These are phyloP conservation scores for Akanthomyces muscarius DNA, from an alignment of 2,329 filamentous ascomycete species.

Conservation along the genomic window DNA sequence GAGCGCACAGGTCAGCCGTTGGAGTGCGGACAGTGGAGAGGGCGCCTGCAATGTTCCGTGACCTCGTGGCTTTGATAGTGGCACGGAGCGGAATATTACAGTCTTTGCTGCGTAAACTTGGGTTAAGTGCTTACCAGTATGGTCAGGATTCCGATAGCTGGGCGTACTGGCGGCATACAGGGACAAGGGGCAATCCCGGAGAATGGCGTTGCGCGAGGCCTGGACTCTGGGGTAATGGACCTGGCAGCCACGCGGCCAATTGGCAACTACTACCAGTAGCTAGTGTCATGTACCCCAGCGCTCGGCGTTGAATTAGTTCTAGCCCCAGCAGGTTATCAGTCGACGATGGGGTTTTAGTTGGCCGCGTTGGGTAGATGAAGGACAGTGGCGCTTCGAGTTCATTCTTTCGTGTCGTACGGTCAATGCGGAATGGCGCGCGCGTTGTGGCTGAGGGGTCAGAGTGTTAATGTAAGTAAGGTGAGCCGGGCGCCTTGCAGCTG, in stretches of 20 bases:
- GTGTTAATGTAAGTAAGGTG: not conserved
- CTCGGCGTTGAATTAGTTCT: not conserved
- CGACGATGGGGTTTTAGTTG: not conserved
- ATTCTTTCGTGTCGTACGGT: not conserved
- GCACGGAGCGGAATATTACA: not conserved
- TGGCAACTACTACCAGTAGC: not conserved
- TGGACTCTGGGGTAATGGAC: not conserved
- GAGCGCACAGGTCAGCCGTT: too few species aligned
- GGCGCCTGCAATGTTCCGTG: too few species aligned
- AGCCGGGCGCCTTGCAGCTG: not conserved
- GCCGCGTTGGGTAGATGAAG: not conserved
- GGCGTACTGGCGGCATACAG: not conserved
- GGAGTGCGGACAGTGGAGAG: too few species aligned
- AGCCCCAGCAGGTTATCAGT: not conserved
- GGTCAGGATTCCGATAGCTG: not conserved
- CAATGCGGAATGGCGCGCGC: not conserved
- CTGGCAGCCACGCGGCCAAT: not conserved
- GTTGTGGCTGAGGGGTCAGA: not conserved
- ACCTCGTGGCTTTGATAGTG: not conserved
- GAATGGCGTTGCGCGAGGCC: not conserved
- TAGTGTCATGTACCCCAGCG: constrained; percentile 8
- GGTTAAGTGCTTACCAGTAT: not conserved
- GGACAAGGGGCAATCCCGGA: not conserved
- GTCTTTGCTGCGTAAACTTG: too few species aligned
- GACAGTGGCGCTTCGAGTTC: constrained; percentile 1